Evolutionary conservation across 192 early-diverging fungal genomes (phyloP).

Genomic region (Borealophlyctis nickersoniae): DNA sequence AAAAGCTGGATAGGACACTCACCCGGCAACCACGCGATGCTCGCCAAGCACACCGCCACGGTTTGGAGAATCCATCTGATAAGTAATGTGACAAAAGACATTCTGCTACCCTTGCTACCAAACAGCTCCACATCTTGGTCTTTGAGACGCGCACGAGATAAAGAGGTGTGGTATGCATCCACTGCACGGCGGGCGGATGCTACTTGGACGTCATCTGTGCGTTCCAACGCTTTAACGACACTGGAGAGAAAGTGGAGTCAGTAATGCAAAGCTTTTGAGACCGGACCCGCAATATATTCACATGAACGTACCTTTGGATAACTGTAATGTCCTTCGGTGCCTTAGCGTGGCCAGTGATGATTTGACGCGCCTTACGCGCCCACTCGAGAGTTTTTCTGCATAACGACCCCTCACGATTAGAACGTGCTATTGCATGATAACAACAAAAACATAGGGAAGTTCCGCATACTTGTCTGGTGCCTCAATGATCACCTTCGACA

Average conservation of each 20-base stretch:
- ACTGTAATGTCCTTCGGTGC: conserved; percentile 11
- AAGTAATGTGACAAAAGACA: neutral
- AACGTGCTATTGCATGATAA: neutral
- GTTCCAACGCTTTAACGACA: neutral
- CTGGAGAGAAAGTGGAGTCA: neutral
- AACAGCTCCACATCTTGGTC: conserved; percentile 13
- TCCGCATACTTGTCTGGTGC: conserved; percentile 19
- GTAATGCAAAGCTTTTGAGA: neutral
- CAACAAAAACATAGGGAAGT: neutral
- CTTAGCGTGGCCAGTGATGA: neutral
- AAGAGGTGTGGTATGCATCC: neutral
- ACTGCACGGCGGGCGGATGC: neutral
- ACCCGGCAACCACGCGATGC: conserved; percentile 11
- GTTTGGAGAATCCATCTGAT: neutral
- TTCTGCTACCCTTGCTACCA: neutral
- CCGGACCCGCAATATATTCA: neutral
- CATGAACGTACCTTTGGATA: neutral
- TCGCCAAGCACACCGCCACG: neutral
- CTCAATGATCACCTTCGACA: conserved; percentile 13
- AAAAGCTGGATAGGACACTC: neutral
- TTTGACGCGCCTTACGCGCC: conserved; percentile 4
- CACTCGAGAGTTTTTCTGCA: neutral
- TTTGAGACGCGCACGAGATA: neutral
- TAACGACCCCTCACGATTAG: neutral
- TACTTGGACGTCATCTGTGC: neutral